Evolutionary conservation across 2,329 filamentous ascomycete species (phyloP).

Genomic region (Hymenotorrendiella dingleyae): DNA sequence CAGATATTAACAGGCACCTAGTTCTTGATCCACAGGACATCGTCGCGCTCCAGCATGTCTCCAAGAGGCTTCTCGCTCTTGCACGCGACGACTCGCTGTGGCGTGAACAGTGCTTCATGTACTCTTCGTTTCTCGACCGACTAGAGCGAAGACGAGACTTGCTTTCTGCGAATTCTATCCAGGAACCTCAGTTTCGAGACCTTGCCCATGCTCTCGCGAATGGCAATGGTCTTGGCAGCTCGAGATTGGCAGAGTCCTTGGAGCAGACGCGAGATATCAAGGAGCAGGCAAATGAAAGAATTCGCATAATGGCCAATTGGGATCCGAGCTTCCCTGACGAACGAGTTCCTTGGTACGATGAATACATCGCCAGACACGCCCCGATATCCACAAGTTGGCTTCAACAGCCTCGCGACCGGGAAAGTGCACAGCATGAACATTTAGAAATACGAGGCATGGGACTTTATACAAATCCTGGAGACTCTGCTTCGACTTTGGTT

Average conservation of each 20-base stretch:
- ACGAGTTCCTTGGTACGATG: slow-evolving; percentile 75
- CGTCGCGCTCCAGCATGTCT: slow-evolving; percentile 63
- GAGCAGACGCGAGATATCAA: slow-evolving; percentile 22
- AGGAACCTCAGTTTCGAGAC: slow-evolving; percentile 36
- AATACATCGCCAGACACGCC: slow-evolving; percentile 78
- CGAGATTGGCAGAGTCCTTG: slow-evolving; percentile 19
- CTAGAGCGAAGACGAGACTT: slow-evolving; percentile 48
- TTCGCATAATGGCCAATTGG: slow-evolving; percentile 70
- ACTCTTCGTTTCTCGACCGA: slow-evolving; percentile 60
- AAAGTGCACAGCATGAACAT: slow-evolving; percentile 38
- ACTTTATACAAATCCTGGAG: slow-evolving; percentile 51
- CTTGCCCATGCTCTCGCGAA: slow-evolving; percentile 24
- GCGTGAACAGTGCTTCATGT: slow-evolving; percentile 67
- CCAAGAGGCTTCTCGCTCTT: slow-evolving; percentile 56
- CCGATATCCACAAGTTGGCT: slow-evolving; percentile 74
- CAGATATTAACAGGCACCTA: slow-evolving; percentile 30
- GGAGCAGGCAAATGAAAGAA: slow-evolving; percentile 33
- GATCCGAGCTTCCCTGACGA: slow-evolving; percentile 71
- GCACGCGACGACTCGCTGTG: slow-evolving; percentile 72
- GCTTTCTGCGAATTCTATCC: slow-evolving; percentile 32
- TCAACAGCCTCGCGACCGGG: slow-evolving; percentile 48
- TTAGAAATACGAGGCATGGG: slow-evolving; percentile 70
- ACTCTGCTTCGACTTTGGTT: slow-evolving; percentile 51
- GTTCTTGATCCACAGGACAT: slow-evolving; percentile 61
- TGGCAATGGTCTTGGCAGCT: slow-evolving; percentile 26